These are phyloP conservation scores for Zopfia rhizophila DNA, from an alignment of 2,329 filamentous ascomycete genomes.

Conservation along the genomic window DNA sequence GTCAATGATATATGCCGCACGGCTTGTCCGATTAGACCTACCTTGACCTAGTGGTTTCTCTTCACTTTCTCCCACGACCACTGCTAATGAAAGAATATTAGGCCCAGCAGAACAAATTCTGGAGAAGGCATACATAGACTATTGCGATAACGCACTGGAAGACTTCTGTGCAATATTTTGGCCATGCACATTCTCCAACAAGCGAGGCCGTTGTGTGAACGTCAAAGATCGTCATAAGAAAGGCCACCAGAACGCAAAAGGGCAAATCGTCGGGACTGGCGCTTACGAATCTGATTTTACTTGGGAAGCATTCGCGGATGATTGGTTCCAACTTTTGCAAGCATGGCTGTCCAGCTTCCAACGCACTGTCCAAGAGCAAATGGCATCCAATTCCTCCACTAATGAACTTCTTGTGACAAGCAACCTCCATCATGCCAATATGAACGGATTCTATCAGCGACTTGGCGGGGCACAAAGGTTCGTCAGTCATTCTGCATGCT, in stretches of 20 bases:
- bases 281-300: slow-evolving; percentile 53
- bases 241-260: slow-evolving; percentile 58
- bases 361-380: slow-evolving; percentile 23
- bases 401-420: slow-evolving; percentile 28
- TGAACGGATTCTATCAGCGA: slow-evolving; percentile 45
- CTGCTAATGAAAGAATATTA: slow-evolving; percentile 5
- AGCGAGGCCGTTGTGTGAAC: slow-evolving; percentile 49
- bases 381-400: background rate
- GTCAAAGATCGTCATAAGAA: slow-evolving; percentile 51
- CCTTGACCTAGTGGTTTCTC: no score
- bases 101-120: slow-evolving; percentile 52
- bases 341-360: slow-evolving; percentile 39
- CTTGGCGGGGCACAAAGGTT: slow-evolving; percentile 28
- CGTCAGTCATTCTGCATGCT: slow-evolving; percentile 58
- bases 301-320: slow-evolving; percentile 25
- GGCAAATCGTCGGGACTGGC: slow-evolving; percentile 56
- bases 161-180: slow-evolving; percentile 59
- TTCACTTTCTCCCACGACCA: no score
- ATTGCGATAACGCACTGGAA: slow-evolving; percentile 56
- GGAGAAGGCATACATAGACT: slow-evolving; percentile 52
- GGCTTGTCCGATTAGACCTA: no score
- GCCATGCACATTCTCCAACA: slow-evolving; percentile 56
- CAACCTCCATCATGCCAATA: slow-evolving; percentile 37
- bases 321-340: slow-evolving; percentile 27
- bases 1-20: background rate